Conservation (phyloP, 164 flowering plant genomes). For the Magnolia sinica region DNA sequence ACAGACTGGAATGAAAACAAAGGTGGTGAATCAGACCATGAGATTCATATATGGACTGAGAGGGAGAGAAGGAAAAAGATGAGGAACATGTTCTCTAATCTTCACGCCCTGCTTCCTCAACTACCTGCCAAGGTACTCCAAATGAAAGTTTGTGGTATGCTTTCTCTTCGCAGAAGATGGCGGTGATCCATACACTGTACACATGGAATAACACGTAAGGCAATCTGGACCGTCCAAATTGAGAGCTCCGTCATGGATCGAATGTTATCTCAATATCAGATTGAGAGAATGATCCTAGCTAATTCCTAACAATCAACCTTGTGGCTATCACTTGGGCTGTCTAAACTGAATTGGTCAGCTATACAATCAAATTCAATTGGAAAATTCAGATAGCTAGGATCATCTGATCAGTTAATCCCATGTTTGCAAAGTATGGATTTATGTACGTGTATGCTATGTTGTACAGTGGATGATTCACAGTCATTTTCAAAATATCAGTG, state of each 20-base stretch:
- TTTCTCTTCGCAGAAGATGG: not conserved
- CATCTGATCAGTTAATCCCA: too few species aligned
- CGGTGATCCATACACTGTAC: not conserved
- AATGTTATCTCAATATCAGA: not conserved
- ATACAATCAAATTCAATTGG: not conserved
- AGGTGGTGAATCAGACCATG: constrained; percentile 56
- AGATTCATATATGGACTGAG: constrained; percentile 78
- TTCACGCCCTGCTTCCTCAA: constrained; percentile 87
- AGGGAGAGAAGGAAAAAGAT: constrained; percentile 94
- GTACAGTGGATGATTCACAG: too few species aligned
- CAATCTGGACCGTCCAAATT: not conserved
- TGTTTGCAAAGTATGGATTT: too few species aligned
- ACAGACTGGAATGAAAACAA: constrained; percentile 10
- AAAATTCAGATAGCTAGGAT: not conserved
- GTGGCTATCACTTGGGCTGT: not conserved
- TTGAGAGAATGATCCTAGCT: not conserved
- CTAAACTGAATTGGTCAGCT: not conserved
- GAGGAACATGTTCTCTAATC: constrained; percentile 78
- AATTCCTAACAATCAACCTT: not conserved
- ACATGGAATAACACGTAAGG: not conserved
- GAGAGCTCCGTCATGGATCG: not conserved
- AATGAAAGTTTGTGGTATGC: not conserved
- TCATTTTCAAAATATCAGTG: too few species aligned
- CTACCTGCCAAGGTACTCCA: constrained; percentile 72
- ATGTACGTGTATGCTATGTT: too few species aligned